These are phyloP conservation scores for Phanerodontia chrysosporium DNA, from an alignment of 768 basidiomycete genomes.

Conservation along the genomic window DNA sequence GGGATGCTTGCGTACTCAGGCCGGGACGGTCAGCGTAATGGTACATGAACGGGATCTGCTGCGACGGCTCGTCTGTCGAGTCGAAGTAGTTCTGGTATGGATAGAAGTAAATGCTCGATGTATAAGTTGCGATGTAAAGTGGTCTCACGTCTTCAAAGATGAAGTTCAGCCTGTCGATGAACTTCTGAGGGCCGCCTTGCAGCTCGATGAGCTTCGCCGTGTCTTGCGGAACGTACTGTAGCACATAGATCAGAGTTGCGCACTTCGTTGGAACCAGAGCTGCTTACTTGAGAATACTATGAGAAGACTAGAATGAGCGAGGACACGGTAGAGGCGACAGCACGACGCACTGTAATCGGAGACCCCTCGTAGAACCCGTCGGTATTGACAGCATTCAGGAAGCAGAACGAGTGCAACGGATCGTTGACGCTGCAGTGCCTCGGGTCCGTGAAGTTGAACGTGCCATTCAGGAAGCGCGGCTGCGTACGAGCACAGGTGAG, in stretches of 20 bases:
- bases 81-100: constrained; percentile 56
- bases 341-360: constrained; percentile 44
- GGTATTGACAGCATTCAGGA: constrained; percentile 47
- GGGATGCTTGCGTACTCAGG: constrained; percentile 50
- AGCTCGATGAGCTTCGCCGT: constrained; percentile 56
- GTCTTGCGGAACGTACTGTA: constrained; percentile 61
- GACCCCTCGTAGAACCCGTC: constrained; percentile 68
- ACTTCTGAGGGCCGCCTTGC: constrained; percentile 53
- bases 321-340: not conserved
- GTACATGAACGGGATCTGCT: constrained; percentile 69
- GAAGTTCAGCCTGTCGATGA: constrained; percentile 51
- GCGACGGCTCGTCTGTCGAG: constrained; percentile 59
- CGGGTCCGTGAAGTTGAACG: constrained; percentile 62
- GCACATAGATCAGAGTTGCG: not conserved
- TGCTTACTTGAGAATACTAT: constrained; percentile 54
- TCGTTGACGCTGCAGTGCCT: constrained; percentile 64
- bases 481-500: constrained; percentile 18
- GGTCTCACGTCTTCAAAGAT: constrained; percentile 25
- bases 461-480: constrained; percentile 53
- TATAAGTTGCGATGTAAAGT: not conserved
- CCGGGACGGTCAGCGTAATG: constrained; percentile 63
- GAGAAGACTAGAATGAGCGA: not conserved
- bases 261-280: not conserved
- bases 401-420: constrained; percentile 53
- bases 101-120: not conserved